Conservation (phyloP, 257 asterid species). For the Fraxinus pennsylvanica region DNA sequence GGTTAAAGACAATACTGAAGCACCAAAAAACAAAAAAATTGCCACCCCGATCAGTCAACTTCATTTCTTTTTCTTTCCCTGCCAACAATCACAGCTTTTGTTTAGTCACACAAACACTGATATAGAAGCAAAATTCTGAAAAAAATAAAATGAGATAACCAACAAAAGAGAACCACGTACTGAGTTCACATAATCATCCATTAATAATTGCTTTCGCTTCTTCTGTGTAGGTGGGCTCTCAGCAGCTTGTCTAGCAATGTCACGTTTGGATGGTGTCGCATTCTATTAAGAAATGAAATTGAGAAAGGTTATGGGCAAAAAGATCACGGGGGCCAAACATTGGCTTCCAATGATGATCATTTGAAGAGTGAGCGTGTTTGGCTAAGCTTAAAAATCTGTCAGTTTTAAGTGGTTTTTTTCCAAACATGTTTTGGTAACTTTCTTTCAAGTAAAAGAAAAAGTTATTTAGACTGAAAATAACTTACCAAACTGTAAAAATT, state of each 20-base stretch:
- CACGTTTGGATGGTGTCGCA: conserved; percentile 71
- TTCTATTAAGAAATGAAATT: conserved; percentile 34
- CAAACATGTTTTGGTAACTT: not conserved
- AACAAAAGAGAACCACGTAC: conserved; percentile 37
- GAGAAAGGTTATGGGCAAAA: not conserved
- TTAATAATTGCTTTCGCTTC: conserved; percentile 68
- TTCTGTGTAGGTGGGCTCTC: conserved; percentile 78
- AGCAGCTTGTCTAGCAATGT: conserved; percentile 68
- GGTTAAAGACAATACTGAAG: not conserved
- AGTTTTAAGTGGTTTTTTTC: no score
- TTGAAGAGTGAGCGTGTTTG: not conserved
- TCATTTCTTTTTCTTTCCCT: conserved; percentile 81
- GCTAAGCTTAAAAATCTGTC: not conserved
- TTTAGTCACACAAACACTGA: not conserved
- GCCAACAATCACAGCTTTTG: conserved; percentile 12
- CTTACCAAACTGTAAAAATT: no score
- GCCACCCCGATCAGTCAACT: not conserved
- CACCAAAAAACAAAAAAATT: not conserved
- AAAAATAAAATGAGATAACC: not conserved
- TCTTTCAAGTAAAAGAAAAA: not conserved
- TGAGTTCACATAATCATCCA: conserved; percentile 82
- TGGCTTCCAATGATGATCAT: not conserved
- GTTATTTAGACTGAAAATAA: not conserved
- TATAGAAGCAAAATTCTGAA: not conserved
- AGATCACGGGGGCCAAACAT: not conserved